Percentiles rank a stretch among this genome's conserved stretches.
Evolutionary conservation across 2,329 filamentous ascomycete genomes (phyloP).

Genomic region (Claviceps digitariae): DNA sequence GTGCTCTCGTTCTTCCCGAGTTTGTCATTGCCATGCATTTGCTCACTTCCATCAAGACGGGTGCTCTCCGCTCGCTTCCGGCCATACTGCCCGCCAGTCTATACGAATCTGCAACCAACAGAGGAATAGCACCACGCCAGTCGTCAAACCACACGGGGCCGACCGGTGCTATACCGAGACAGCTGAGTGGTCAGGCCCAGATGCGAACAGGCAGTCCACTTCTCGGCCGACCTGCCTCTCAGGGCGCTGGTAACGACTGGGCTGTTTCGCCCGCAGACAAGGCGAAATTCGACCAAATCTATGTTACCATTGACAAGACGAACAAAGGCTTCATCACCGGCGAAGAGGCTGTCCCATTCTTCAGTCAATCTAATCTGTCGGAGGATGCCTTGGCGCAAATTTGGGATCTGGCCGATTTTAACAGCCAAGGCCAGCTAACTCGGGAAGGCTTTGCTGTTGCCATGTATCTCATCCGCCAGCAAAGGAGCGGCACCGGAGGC

Average conservation of each 20-base stretch:
- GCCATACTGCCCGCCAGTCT: constrained; percentile 68
- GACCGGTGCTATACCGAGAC: constrained; percentile 61
- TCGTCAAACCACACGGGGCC: constrained; percentile 33
- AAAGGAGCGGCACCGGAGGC: constrained; percentile 53
- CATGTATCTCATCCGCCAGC: constrained; percentile 91
- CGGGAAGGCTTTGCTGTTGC: constrained; percentile 92
- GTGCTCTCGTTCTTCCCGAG: constrained; percentile 72
- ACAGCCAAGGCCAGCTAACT: constrained; percentile 72
- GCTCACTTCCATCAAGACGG: constrained; percentile 79
- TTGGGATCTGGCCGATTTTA: constrained; percentile 94
- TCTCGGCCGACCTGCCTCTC: constrained; percentile 35
- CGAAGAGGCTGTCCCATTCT: constrained; percentile 87
- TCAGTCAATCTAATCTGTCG: constrained; percentile 79
- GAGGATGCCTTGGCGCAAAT: constrained; percentile 87
- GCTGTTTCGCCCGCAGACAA: constrained; percentile 74
- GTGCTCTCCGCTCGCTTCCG: constrained; percentile 66
- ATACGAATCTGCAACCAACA: constrained; percentile 77
- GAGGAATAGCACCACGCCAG: constrained; percentile 35
- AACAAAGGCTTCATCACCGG: constrained; percentile 78
- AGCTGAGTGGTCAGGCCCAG: constrained; percentile 61
- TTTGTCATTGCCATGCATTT: constrained; percentile 99
- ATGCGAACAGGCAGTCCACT: constrained; percentile 48
- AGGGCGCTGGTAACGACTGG: constrained; percentile 49
- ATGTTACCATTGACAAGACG: constrained; percentile 66
- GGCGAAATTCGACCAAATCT: constrained; percentile 74